These are phyloP conservation scores for Trichoderma asperellum DNA, from an alignment of 2,329 filamentous ascomycete species.

Conservation along the genomic window DNA sequence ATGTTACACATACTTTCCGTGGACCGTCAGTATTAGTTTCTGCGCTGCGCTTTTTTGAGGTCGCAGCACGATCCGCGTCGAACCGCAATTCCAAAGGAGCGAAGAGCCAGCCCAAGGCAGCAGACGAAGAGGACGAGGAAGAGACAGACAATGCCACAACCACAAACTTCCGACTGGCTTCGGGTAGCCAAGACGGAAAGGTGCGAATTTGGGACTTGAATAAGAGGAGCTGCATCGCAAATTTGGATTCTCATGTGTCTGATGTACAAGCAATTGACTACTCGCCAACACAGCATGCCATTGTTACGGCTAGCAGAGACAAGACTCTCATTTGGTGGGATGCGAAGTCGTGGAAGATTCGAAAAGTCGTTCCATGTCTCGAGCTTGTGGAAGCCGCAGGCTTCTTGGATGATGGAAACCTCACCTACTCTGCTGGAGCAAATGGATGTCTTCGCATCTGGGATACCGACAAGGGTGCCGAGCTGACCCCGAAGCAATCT, in stretches of 20 bases:
- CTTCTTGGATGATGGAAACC: constrained; percentile 70
- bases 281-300: constrained; percentile 70
- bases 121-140: constrained; percentile 46
- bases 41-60: constrained; percentile 87
- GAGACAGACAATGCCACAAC: constrained; percentile 49
- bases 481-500: constrained; percentile 75
- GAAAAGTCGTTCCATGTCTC: constrained; percentile 78
- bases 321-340: constrained; percentile 96
- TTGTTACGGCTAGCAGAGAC: constrained; percentile 87
- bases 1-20: constrained; percentile 92
- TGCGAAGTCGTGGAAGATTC: constrained; percentile 78
- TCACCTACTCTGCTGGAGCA: constrained; percentile 84
- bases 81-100: constrained; percentile 41
- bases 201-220: constrained; percentile 90
- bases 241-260: constrained; percentile 89
- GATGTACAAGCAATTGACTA: constrained; percentile 89
- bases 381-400: constrained; percentile 85
- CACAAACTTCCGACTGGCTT: constrained; percentile 76
- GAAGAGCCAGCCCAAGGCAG: constrained; percentile 36
- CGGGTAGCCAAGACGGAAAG: constrained; percentile 92
- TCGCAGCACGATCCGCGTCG: constrained; percentile 52
- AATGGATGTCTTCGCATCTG: constrained; percentile 83
- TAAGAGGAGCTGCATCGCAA: constrained; percentile 75
- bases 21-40: constrained; percentile 91
- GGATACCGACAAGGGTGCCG: constrained; percentile 75